Evolutionary conservation across 2,329 filamentous ascomycete species (phyloP), one percentile per base, ranked within the genome.

Genomic region (Penicillium aurantiogriseum): DNA sequence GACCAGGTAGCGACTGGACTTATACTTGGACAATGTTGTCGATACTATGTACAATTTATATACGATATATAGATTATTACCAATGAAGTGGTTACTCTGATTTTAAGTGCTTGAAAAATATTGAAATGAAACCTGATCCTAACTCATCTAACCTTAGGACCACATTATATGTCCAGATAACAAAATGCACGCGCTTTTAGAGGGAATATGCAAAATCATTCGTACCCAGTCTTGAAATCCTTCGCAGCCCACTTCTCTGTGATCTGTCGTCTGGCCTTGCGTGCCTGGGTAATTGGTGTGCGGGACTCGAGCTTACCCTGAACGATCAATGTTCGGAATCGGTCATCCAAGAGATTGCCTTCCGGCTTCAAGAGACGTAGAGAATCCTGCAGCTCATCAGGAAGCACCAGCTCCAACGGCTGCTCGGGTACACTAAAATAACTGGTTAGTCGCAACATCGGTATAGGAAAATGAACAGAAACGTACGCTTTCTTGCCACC

Each of bases 191-290:
- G 58, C 63, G 39, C 59, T 66, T 65, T 58, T 60, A 53, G 54
- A 65, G 59, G 60, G 59, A 63, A 61, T 56, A 59, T 56, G 48
- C 54, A 63, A 59, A 60, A 65, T 60, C 55, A 68, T 21, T 65
- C 58, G 47, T 67, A 46, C 11, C 72, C 73, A 57, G 72, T 76
- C 67, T 81, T 83, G 76, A 96, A 99, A 74, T 99, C 94, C 82
- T 99, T 99, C 80, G 96, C 90, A 44, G 88, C 86, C 94, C 94
- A 99, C 79, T 97, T 99, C 84, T 97, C 94, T 7, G 91, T 96
- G 51, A 87, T 77, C 74, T 90, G 91, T 66, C 81, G 87, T 82
- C 87, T 92, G 62, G 85, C 85, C 80, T 94, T 90, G 83, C 90
- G 96, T 69, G 83, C 84, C 78, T 94, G 93, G 7, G 88, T 84